Evolutionary conservation across 73 alveolate genomes (phyloP), one percentile per base, ranked within the genome.

Genomic region (Paraurostyla sp.): DNA sequence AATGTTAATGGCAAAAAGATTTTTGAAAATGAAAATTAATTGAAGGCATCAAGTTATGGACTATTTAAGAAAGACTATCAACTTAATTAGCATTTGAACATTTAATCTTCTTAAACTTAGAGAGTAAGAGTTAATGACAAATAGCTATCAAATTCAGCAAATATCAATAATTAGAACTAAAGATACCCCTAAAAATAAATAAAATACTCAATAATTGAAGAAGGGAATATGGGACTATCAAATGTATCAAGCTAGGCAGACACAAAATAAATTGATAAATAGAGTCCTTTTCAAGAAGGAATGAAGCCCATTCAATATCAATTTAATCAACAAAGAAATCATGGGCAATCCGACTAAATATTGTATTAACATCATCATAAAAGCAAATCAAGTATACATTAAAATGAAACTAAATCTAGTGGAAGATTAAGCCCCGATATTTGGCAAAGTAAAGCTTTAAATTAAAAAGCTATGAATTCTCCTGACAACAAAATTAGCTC

Each of bases 171-270:
- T n/a, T n/a, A n/a, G n/a, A n/a, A n/a, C n/a, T n/a, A n/a, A n/a
- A n/a, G n/a, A n/a, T n/a, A n/a, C n/a, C n/a, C n/a, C 15, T 65
- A 25, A 33, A 65, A 65, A 38, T 56, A 65, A 40, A 35, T 58
- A 18, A 65, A 65, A 65, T 65, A 58, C 36, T 65, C 82, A 15
- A 65, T 65, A 7, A 65, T 65, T 7, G 82, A 65, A 40, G 82
- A 65, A 22, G 22, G 78, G 9, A 38, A 38, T 11, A 58, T 23
- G 25, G 46, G 54, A 40, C 41, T 65, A 2, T 65, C 82, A 38
- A 33, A 65, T 38, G 46, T 6, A 11, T 65, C 82, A 11, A 65
- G 82, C 25, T 9, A 38, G 40, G 35, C 25, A 2, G 82, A 65
- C 9, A 22, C 56, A 6, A 38, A 40, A 38, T 42, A 65, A 65